Percentiles rank a stretch among this genome's conserved stretches.
Evolutionary conservation across 2,329 filamentous ascomycete genomes (phyloP).

Genomic region (Penicillium paneum): DNA sequence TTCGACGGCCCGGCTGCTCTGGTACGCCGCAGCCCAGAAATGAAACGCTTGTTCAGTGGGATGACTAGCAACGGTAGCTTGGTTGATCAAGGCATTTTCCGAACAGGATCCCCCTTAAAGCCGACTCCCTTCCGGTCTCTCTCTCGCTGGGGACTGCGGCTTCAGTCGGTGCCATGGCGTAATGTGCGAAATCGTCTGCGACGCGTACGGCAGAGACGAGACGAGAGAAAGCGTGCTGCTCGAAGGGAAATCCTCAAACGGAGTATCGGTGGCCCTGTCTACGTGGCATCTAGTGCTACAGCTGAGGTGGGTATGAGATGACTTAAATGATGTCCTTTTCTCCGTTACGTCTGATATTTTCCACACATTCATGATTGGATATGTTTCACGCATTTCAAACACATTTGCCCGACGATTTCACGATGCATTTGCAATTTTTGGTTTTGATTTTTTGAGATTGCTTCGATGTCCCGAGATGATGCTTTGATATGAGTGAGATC

Average conservation of each 20-base stretch:
- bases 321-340: constrained; percentile 3
- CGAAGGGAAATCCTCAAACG: constrained; percentile 53
- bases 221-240: constrained; percentile 50
- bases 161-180: constrained; percentile 52
- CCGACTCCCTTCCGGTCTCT: constrained; percentile 31
- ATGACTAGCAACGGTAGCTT: constrained; percentile 33
- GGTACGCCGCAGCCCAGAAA: constrained; percentile 33
- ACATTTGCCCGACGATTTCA: constrained; percentile 11
- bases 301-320: constrained; percentile 13
- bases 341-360: constrained; percentile 5
- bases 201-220: constrained; percentile 42
- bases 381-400: constrained; percentile 9
- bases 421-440: constrained; percentile 13
- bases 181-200: constrained; percentile 49
- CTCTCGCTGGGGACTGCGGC: constrained; percentile 45
- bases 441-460: constrained; percentile 5
- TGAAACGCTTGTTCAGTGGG: constrained; percentile 25
- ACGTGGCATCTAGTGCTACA: constrained; percentile 35
- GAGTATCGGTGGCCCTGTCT: constrained; percentile 50
- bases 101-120: constrained; percentile 33
- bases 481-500: constrained; percentile 16
- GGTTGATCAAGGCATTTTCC: constrained; percentile 28
- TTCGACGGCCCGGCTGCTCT: constrained; percentile 41
- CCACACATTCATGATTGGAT: constrained; percentile 9
- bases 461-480: constrained; percentile 8